Percentiles rank a stretch among this genome's conserved stretches.
Evolutionary conservation across 2,329 filamentous ascomycete genomes (phyloP).

Genomic region (Fusarium illudens): DNA sequence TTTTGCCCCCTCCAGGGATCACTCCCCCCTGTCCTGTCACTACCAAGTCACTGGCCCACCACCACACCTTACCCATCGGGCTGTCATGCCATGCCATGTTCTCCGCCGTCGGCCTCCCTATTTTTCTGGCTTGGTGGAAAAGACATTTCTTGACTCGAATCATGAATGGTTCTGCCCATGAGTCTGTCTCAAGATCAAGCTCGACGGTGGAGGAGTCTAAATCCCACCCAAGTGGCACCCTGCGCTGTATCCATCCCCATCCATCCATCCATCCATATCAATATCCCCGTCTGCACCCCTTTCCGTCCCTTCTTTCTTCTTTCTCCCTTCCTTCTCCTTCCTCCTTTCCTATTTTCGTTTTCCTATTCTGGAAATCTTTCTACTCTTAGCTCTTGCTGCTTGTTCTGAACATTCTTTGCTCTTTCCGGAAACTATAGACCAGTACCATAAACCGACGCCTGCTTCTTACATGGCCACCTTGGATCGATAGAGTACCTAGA

Average conservation of each 20-base stretch:
- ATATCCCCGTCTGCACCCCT: slow-evolving; percentile 32
- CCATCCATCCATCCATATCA: slow-evolving; percentile 26
- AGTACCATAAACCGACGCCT: slow-evolving; percentile 7
- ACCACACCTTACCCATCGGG: slow-evolving; percentile 35
- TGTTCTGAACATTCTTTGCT: slow-evolving; percentile 12
- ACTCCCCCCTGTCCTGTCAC: not conserved
- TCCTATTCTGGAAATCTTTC: slow-evolving; percentile 17
- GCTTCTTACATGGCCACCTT: not conserved
- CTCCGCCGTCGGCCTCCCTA: slow-evolving; percentile 35
- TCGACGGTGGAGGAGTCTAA: slow-evolving; percentile 19
- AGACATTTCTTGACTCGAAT: slow-evolving; percentile 29
- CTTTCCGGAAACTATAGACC: slow-evolving; percentile 9
- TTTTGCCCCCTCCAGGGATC: not conserved
- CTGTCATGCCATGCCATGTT: slow-evolving; percentile 31
- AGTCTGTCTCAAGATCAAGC: slow-evolving; percentile 19
- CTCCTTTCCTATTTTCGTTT: slow-evolving; percentile 12
- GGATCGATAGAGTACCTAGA: slow-evolving; percentile 12
- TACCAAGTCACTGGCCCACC: slow-evolving; percentile 17
- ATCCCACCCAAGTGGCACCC: slow-evolving; percentile 31
- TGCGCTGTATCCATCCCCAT: slow-evolving; percentile 26
- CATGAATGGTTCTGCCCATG: slow-evolving; percentile 6
- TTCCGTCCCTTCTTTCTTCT: slow-evolving; percentile 30
- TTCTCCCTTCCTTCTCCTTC: slow-evolving; percentile 28
- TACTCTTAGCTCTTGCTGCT: slow-evolving; percentile 13
- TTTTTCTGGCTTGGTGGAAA: slow-evolving; percentile 15